phyloP scores from a whole-genome alignment of 257 asterid genomes.

The Capsicum rhomboideum region DNA sequence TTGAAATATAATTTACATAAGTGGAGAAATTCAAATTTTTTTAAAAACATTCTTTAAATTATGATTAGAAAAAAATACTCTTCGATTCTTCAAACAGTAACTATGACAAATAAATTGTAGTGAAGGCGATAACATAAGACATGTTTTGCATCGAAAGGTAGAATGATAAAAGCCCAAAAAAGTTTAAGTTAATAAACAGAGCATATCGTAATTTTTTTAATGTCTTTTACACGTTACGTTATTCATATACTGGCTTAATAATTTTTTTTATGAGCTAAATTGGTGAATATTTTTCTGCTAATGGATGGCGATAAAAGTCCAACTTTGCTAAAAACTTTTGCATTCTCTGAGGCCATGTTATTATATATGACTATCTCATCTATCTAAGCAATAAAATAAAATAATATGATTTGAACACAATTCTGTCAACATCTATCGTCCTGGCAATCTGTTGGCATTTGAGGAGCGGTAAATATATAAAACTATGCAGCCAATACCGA shows the following conservation, averaged over 20 bases:
- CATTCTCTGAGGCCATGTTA: background rate
- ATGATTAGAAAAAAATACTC: too few species aligned
- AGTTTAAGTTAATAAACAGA: background rate
- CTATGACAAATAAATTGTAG: too few species aligned
- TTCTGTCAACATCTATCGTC: too few species aligned
- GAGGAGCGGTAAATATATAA: too few species aligned
- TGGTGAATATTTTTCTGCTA: background rate
- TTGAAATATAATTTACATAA: too few species aligned
- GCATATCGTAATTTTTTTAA: background rate
- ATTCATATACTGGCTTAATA: background rate
- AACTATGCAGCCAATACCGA: constrained; percentile 4
- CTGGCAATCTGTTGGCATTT: too few species aligned
- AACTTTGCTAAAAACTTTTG: background rate
- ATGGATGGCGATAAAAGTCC: background rate
- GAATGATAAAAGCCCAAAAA: background rate
- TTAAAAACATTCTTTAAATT: too few species aligned
- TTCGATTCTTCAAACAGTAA: background rate
- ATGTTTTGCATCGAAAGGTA: background rate
- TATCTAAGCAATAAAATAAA: too few species aligned
- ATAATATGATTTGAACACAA: too few species aligned
- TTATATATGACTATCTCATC: background rate
- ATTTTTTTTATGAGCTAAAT: background rate
- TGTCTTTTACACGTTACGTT: background rate
- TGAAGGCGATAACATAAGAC: too few species aligned
- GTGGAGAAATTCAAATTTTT: too few species aligned